A percentile compares a stretch with the other conserved stretches of the same genome.
Evolutionary conservation across 1,139 yeast species (phyloP).

Genomic region (Blastobotrys capitulatus): DNA sequence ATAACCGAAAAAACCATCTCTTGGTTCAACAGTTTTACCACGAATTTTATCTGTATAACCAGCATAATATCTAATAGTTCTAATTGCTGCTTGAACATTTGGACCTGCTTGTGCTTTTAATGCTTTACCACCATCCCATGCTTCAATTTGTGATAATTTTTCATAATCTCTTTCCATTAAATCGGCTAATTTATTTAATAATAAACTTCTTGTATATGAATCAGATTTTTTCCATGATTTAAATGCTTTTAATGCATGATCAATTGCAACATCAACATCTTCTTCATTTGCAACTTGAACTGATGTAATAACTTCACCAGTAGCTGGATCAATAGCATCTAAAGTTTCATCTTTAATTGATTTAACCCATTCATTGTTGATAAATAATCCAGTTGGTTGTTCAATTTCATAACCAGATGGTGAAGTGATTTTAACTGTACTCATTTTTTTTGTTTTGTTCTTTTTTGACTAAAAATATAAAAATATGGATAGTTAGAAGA

Average conservation of each 20-base stretch:
- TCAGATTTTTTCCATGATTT: conserved; percentile 43
- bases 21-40: conserved; percentile 66
- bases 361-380: conserved; percentile 53
- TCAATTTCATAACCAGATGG: conserved; percentile 57
- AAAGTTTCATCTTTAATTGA: conserved; percentile 48
- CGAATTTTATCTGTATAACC: conserved; percentile 73
- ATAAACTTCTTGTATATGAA: conserved; percentile 51
- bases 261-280: conserved; percentile 56
- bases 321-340: conserved; percentile 50
- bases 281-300: conserved; percentile 51
- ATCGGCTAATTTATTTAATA: conserved; percentile 61
- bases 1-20: conserved; percentile 55
- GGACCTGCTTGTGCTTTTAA: conserved; percentile 44
- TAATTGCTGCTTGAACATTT: conserved; percentile 55
- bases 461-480: no score
- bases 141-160: conserved; percentile 62
- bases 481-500: no score
- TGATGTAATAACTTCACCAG: conserved; percentile 50
- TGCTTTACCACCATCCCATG: conserved; percentile 79
- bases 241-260: conserved; percentile 52
- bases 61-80: conserved; percentile 63
- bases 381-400: conserved; percentile 65
- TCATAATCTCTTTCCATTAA: conserved; percentile 56
- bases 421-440: conserved; percentile 38
- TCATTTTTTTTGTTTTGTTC: conserved; percentile 7